A percentile compares a stretch with the other conserved stretches of the same genome.
Conservation (phyloP, 1,139 yeast species). For the Hyphopichia pseudoburtonii region DNA sequence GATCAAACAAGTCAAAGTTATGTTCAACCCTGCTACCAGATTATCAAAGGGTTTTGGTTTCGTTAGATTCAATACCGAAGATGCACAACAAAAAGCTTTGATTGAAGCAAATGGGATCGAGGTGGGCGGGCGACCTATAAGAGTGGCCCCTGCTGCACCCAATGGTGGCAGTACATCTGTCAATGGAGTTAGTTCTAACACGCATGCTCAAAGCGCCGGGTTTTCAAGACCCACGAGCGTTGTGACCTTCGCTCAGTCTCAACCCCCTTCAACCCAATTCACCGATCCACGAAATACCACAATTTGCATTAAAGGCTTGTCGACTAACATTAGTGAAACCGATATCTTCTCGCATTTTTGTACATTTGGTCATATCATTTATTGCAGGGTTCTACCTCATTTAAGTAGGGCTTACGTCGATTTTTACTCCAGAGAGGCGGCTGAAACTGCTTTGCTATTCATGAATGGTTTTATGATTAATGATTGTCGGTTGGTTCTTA, state of each 20-base stretch:
- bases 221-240: constrained; percentile 7
- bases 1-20: constrained; percentile 81
- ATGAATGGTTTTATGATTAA: constrained; percentile 32
- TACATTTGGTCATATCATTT: constrained; percentile 37
- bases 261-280: constrained; percentile 29
- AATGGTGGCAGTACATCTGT: constrained; percentile 11
- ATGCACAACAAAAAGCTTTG: constrained; percentile 74
- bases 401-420: constrained; percentile 24
- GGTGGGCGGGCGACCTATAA: constrained; percentile 71
- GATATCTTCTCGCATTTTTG: constrained; percentile 31
- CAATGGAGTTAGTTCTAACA: constrained; percentile 7
- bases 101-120: constrained; percentile 80
- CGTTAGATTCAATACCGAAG: constrained; percentile 73
- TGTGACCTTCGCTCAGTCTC: constrained; percentile 27
- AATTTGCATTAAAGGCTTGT: constrained; percentile 29
- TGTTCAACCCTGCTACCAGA: constrained; percentile 77
- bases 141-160: constrained; percentile 52
- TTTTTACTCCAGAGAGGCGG: constrained; percentile 32
- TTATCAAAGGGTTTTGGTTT: constrained; percentile 88
- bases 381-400: constrained; percentile 21
- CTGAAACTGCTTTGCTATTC: constrained; percentile 36
- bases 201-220: constrained; percentile 5
- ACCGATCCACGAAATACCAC: constrained; percentile 42
- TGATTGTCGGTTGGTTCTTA: constrained; percentile 28
- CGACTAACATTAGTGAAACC: constrained; percentile 25